These are phyloP conservation scores for Suillus occidentalis DNA, from an alignment of 768 basidiomycete genomes.

Conservation along the genomic window DNA sequence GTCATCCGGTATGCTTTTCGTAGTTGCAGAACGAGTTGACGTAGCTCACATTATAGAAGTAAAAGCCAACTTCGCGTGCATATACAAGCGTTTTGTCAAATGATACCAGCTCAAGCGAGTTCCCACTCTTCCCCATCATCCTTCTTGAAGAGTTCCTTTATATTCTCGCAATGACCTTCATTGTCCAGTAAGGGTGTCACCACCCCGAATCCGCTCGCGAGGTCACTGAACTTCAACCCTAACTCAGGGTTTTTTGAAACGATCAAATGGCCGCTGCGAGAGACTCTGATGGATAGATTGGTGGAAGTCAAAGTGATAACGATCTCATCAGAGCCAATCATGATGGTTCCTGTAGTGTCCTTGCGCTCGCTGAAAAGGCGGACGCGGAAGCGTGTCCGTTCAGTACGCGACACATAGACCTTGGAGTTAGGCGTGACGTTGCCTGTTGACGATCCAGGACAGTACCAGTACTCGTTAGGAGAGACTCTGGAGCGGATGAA, in stretches of 20 bases:
- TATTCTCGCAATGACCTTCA: not conserved
- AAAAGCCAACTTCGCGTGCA: not conserved
- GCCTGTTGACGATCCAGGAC: not conserved
- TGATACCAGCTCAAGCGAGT: not conserved
- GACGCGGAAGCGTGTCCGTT: not conserved
- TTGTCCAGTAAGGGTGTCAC: not conserved
- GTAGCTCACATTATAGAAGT: slow-evolving; percentile 43
- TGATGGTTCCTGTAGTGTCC: not conserved
- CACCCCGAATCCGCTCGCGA: not conserved
- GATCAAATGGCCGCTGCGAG: not conserved
- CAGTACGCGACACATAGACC: not conserved
- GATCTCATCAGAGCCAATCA: slow-evolving; percentile 4
- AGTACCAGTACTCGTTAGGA: slow-evolving; percentile 5
- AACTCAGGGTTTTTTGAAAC: not conserved
- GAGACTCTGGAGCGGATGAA: slow-evolving; percentile 1
- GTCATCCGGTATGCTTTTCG: slow-evolving; percentile 63
- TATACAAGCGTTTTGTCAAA: not conserved
- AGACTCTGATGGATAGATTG: not conserved
- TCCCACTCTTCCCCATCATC: not conserved
- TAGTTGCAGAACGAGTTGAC: slow-evolving; percentile 79
- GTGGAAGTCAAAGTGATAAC: not conserved
- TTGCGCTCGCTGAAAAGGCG: not conserved
- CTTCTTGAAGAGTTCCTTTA: not conserved
- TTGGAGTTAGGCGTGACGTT: not conserved
- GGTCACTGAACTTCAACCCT: not conserved